phyloP scores from a whole-genome alignment of 768 basidiomycete species.

The Xerocomellus dryophilus region DNA sequence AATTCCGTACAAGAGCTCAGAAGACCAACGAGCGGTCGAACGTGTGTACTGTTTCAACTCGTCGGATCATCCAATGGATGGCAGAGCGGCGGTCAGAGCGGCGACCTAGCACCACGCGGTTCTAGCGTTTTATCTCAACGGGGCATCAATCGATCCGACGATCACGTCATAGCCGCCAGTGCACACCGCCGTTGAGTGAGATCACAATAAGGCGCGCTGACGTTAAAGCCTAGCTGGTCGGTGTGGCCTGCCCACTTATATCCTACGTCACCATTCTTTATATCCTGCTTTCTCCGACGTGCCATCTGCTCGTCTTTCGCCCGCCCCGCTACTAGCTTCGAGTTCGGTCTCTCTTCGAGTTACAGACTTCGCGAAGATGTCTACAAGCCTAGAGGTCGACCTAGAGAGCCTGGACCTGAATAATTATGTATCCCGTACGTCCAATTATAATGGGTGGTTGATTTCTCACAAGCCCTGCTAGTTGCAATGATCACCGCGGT shows the following conservation, averaged over 20 bases:
- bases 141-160: no score
- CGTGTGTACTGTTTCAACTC: no score
- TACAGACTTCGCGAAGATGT: background rate
- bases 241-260: background rate
- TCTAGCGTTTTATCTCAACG: no score
- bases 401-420: slow-evolving; percentile 6
- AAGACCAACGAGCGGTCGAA: no score
- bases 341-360: no score
- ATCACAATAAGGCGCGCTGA: background rate
- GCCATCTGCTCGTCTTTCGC: background rate
- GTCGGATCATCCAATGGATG: no score
- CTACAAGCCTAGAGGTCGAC: background rate
- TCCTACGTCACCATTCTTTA: background rate
- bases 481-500: background rate
- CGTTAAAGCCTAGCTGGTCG: background rate
- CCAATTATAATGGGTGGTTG: background rate
- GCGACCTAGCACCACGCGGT: no score
- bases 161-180: no score
- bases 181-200: background rate
- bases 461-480: background rate
- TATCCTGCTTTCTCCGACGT: background rate
- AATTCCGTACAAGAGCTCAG: no score
- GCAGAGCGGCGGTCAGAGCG: no score
- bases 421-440: slow-evolving; percentile 6
- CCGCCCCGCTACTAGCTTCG: background rate